Conservation (phyloP, 176 grass and related monocot genomes). For the Hordeum vulgare region MorexV3_pseudomolecules_assembly NC_058522.1:356285325-356285824, state of each 20-base stretch:
- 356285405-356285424: constrained; percentile 84
- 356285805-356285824: too few relatives aligned
- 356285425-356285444: constrained; percentile 86
- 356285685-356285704: constrained; percentile 80
- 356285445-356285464: constrained; percentile 59
- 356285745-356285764: constrained; percentile 82
- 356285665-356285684: constrained; percentile 41
- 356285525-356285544: background rate
- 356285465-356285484: background rate
- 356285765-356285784: constrained; percentile 90
- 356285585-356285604: background rate
- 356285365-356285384: constrained; percentile 65
- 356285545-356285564: constrained; percentile 16
- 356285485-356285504: constrained; percentile 6
- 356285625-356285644: constrained; percentile 17
- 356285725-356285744: constrained; percentile 73
- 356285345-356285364: constrained; percentile 4
- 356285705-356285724: constrained; percentile 83
- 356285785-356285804: background rate
- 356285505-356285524: background rate
- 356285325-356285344: background rate
- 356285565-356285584: background rate
- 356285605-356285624: background rate
- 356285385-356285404: constrained; percentile 75
- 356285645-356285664: background rate